These are phyloP conservation scores for Neonectria coccinea DNA, from an alignment of 2,329 filamentous ascomycete genomes.

Conservation along the genomic window DNA sequence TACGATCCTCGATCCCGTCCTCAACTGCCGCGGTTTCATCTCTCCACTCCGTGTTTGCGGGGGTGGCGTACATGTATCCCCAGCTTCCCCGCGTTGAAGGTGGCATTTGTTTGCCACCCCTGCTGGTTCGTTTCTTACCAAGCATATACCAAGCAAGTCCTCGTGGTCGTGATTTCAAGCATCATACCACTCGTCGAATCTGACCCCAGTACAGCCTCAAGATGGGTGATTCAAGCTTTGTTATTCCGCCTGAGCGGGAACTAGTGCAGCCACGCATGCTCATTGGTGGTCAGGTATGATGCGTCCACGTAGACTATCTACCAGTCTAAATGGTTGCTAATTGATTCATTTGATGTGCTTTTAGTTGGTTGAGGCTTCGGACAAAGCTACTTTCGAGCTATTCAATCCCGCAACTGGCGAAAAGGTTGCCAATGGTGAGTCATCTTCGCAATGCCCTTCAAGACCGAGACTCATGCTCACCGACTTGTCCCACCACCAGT, in stretches of 20 bases:
- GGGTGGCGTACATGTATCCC: conserved; percentile 21
- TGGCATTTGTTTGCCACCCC: neutral
- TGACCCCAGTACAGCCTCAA: neutral
- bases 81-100: conserved; percentile 4
- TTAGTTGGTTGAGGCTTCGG: conserved; percentile 36
- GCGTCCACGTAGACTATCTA: neutral
- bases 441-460: accelerated
- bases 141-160: neutral
- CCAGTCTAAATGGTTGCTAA: neutral
- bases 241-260: neutral
- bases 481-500: conserved; percentile 1
- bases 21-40: conserved; percentile 23
- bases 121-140: neutral
- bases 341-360: neutral
- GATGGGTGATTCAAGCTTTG: conserved; percentile 1
- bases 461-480: accelerated
- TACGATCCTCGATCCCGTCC: conserved; percentile 8
- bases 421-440: conserved; percentile 32
- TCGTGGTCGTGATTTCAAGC: neutral
- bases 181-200: neutral
- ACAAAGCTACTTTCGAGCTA: conserved; percentile 34
- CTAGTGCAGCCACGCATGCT: conserved; percentile 29
- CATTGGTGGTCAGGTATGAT: conserved; percentile 34
- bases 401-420: conserved; percentile 36
- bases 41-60: conserved; percentile 22